Conservation (phyloP, 768 basidiomycete genomes). For the Suillus tomentosus region DNA sequence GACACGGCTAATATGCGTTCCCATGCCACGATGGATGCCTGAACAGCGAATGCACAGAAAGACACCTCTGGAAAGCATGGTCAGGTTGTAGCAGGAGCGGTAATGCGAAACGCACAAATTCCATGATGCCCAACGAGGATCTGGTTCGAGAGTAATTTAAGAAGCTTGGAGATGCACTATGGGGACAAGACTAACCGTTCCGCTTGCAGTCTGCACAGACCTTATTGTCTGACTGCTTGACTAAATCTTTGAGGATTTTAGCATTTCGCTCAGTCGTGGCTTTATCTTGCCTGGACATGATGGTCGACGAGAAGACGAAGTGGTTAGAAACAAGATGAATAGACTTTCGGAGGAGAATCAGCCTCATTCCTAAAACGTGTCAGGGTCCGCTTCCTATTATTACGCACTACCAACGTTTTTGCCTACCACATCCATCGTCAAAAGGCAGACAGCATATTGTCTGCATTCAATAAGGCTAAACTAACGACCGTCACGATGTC, state of each 20-base stretch:
- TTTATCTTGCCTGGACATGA: conserved; percentile 70
- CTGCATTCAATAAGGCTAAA: neutral
- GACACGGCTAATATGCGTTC: conserved; percentile 96
- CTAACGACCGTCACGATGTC: conserved; percentile 35
- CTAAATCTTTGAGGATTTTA: conserved; percentile 77
- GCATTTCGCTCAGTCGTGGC: conserved; percentile 81
- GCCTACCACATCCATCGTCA: conserved; percentile 7
- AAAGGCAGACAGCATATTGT: conserved; percentile 1
- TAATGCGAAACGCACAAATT: conserved; percentile 66
- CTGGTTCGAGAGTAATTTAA: conserved; percentile 41
- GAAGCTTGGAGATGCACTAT: conserved; percentile 1
- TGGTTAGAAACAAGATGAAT: conserved; percentile 5
- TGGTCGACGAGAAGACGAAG: conserved; percentile 17
- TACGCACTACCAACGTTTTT: conserved; percentile 8
- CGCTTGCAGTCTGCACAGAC: conserved; percentile 96
- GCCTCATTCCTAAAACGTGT: conserved; percentile 12
- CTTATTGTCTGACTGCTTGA: conserved; percentile 91
- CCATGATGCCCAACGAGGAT: conserved; percentile 98
- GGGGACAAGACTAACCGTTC: conserved; percentile 63
- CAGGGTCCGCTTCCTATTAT: conserved; percentile 7
- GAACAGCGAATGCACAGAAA: conserved; percentile 98
- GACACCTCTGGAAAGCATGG: conserved; percentile 60
- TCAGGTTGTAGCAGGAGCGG: neutral
- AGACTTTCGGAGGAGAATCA: conserved; percentile 12
- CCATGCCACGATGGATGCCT: conserved; percentile 96